phyloP scores from a whole-genome alignment of 345 rosid genomes.

The Eutrema heterophyllum region DNA sequence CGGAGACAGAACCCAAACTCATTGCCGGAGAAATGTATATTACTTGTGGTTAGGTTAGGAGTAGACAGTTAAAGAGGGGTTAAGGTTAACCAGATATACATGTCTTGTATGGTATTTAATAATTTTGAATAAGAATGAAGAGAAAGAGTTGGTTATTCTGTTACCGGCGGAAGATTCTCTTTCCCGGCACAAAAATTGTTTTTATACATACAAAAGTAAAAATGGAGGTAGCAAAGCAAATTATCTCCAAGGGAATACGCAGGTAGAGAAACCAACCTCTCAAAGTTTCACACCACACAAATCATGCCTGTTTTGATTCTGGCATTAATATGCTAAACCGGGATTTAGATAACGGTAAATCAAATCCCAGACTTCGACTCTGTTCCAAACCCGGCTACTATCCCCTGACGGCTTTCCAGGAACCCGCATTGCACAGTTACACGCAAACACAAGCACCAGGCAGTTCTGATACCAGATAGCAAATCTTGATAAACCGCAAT shows the following conservation, averaged over 20 bases:
- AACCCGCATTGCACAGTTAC: not conserved
- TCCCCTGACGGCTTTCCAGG: not conserved
- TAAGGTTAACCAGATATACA: not conserved
- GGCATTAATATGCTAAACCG: not conserved
- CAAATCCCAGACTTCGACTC: not conserved
- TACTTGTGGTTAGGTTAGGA: constrained; percentile 16
- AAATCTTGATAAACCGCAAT: too few relatives aligned
- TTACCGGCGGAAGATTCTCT: constrained; percentile 27
- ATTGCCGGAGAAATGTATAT: not conserved
- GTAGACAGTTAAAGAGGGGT: not conserved
- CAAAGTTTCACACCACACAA: constrained; percentile 5
- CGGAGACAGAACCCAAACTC: not conserved
- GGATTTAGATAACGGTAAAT: not conserved
- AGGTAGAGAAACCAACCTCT: not conserved
- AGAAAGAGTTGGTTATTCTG: not conserved
- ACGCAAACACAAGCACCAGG: not conserved
- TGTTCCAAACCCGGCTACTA: not conserved
- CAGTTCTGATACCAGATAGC: too few relatives aligned
- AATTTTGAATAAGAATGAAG: constrained; percentile 20
- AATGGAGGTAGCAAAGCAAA: not conserved
- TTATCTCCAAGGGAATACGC: not conserved
- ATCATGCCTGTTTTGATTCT: not conserved
- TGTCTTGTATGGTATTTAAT: not conserved
- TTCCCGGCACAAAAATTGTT: constrained; percentile 3
- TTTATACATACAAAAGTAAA: constrained; percentile 14